Percentiles rank a stretch among this genome's conserved stretches.
phyloP scores from a whole-genome alignment of 2,329 filamentous ascomycete genomes.

The Xylaria sp. region DNA sequence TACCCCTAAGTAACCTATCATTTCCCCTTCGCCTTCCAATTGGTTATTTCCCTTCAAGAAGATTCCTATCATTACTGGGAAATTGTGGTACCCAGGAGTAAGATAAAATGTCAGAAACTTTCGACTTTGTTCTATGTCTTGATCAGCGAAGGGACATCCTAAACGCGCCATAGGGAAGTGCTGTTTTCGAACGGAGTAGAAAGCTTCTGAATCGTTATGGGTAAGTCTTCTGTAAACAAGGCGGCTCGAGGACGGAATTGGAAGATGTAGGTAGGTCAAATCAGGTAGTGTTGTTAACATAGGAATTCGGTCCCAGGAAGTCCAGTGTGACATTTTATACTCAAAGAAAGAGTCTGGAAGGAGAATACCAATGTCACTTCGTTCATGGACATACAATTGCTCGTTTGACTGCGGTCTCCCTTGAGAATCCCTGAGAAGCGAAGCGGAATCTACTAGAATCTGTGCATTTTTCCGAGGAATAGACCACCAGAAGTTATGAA shows the following conservation, averaged over 20 bases:
- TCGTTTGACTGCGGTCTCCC: not conserved
- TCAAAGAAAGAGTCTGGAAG: not conserved
- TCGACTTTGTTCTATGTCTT: not conserved
- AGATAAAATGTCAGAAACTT: not conserved
- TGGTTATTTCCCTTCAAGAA: not conserved
- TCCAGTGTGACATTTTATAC: not conserved
- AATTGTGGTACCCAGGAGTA: not conserved
- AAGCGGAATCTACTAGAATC: not conserved
- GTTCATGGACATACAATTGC: not conserved
- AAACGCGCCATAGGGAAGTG: not conserved
- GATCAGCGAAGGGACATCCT: not conserved
- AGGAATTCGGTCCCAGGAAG: not conserved
- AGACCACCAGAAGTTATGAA: conserved; percentile 1
- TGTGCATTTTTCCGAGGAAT: not conserved
- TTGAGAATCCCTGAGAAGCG: not conserved
- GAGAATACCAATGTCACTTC: not conserved
- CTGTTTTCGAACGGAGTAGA: not conserved
- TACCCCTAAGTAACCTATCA: not conserved
- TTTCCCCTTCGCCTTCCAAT: not conserved
- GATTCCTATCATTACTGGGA: not conserved
- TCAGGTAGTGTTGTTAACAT: not conserved
- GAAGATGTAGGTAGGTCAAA: too few relatives aligned
- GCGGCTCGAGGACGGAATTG: not conserved
- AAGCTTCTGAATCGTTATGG: not conserved
- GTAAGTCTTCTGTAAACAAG: not conserved